Evolutionary conservation across 2,329 filamentous ascomycete species (phyloP), one percentile per base, ranked within the genome.

Genomic region (Blastomyces gilchristii): DNA sequence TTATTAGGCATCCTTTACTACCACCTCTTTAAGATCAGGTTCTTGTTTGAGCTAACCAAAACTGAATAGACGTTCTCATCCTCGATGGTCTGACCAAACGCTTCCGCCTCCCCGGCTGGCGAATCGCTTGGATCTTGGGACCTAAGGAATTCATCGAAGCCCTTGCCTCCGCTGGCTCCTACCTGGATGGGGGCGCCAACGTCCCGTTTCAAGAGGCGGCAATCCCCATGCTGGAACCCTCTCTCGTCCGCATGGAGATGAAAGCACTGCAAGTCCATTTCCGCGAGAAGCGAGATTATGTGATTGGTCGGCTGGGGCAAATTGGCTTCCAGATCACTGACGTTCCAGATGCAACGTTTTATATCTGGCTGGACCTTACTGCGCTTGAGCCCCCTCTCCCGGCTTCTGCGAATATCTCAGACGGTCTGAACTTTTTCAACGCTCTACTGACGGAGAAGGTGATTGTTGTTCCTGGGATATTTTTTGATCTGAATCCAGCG

Each of bases 31-130:
- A 43, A 31, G 14, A n/a, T 41, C 47, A n/a, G 9, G 47, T 9
- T 18, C 14, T 25, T n/a, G 18, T 43, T 37, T 58, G 37, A 56
- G 47, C 45, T 67, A 67, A 69, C 39, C 65, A 74, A 25, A 45
- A 62, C n/a, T 37, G 25, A 45, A 18, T 58, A 76, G 90, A 96
- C 71, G 92, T 97, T 1, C 84, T 97, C 67, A 90, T 97, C 75
- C 93, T 97, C 68, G 93, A 97, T 73, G 93, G 93, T 59, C 83
- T 97, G 34, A 97, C 93, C 69, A 97, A 97, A 83, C 89, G 93
- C 66, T 97, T 97, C 84, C 87, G 93, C 68, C 86, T 97, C 41
- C 93, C 93, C 1, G 93, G 93, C 65, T 97, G 93, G 91, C 89
- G 93, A 74, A 92, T 97, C 53, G 92, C 93, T 7, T 97, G 93